Percentiles rank a stretch among this genome's conserved stretches.
phyloP scores from a whole-genome alignment of 805 yeast genomes.

The Wickerhamomyces canadensis region DNA sequence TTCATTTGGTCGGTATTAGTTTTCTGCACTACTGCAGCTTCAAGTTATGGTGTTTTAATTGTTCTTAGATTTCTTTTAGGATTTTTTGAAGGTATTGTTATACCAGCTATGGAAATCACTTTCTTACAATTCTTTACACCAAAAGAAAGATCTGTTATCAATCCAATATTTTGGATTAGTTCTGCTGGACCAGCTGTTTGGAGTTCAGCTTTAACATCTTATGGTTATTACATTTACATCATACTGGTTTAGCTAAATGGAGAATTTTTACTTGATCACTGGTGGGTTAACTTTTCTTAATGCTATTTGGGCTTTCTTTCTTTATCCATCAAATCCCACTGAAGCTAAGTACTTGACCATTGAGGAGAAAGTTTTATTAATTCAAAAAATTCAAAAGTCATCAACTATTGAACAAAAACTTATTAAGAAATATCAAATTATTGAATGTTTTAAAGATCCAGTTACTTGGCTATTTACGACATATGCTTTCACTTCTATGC shows the following conservation, averaged over 20 bases:
- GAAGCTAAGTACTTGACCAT: constrained; percentile 32
- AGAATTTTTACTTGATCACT: constrained; percentile 38
- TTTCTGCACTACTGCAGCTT: constrained; percentile 24
- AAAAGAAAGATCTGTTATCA: constrained; percentile 32
- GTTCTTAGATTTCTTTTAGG: constrained; percentile 32
- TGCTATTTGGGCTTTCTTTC: constrained; percentile 22
- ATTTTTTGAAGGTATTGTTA: constrained; percentile 29
- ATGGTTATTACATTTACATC: constrained; percentile 9
- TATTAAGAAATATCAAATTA: constrained; percentile 33
- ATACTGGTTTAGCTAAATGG: constrained; percentile 30
- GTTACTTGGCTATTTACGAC: constrained; percentile 28
- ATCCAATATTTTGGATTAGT: constrained; percentile 40
- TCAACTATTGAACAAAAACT: constrained; percentile 35
- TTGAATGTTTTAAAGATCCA: constrained; percentile 36
- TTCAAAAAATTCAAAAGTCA: constrained; percentile 29
- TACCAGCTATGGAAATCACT: constrained; percentile 32
- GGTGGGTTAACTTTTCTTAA: constrained; percentile 39
- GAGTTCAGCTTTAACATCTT: constrained; percentile 34
- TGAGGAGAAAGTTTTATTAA: constrained; percentile 36
- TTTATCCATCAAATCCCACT: constrained; percentile 45
- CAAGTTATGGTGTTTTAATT: constrained; percentile 24
- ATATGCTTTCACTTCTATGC: constrained; percentile 33
- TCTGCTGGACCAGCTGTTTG: constrained; percentile 31
- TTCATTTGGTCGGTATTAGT: constrained; percentile 24
- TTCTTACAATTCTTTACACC: constrained; percentile 35